Evolutionary conservation across 2,329 filamentous ascomycete genomes (phyloP).

Genomic region (Colletotrichum cereale): DNA sequence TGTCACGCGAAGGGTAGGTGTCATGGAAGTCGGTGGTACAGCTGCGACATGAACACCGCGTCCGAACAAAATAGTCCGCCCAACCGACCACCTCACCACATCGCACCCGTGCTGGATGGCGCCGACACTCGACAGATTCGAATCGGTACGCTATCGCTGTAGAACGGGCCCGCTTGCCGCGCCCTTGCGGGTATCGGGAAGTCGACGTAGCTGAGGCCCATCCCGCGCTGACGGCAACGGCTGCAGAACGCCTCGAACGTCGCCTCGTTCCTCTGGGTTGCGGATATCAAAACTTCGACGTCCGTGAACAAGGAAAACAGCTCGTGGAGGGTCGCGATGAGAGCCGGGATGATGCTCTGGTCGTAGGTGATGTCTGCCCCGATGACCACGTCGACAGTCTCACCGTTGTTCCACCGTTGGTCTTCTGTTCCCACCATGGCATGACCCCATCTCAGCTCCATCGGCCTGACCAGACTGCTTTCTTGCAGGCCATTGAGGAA

Average conservation of each 20-base stretch:
- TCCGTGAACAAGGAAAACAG: conserved; percentile 69
- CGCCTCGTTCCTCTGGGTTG: conserved; percentile 76
- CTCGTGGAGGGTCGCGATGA: conserved; percentile 74
- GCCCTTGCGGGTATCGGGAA: conserved; percentile 55
- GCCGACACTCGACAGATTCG: conserved; percentile 59
- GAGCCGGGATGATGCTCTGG: conserved; percentile 68
- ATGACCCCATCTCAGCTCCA: conserved; percentile 75
- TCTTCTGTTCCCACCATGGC: conserved; percentile 70
- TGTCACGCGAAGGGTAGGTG: background rate
- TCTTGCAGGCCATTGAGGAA: conserved; percentile 75
- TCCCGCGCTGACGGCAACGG: conserved; percentile 64
- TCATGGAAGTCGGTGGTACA: background rate
- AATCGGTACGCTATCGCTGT: conserved; percentile 70
- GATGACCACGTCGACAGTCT: conserved; percentile 72
- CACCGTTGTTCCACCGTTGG: conserved; percentile 61
- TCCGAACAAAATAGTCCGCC: background rate
- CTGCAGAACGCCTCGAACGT: conserved; percentile 76
- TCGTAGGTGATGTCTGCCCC: conserved; percentile 88
- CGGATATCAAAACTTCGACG: conserved; percentile 74
- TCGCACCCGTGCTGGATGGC: conserved; percentile 17
- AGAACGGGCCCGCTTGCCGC: conserved; percentile 73
- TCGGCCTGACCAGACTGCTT: conserved; percentile 56
- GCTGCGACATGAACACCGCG: background rate
- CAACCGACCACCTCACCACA: conserved; percentile 19
- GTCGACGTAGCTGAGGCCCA: conserved; percentile 57